Base-by-base conservation (phyloP, 1,284 basidiomycete species). In the Cystobasidium pallidum region DNA sequence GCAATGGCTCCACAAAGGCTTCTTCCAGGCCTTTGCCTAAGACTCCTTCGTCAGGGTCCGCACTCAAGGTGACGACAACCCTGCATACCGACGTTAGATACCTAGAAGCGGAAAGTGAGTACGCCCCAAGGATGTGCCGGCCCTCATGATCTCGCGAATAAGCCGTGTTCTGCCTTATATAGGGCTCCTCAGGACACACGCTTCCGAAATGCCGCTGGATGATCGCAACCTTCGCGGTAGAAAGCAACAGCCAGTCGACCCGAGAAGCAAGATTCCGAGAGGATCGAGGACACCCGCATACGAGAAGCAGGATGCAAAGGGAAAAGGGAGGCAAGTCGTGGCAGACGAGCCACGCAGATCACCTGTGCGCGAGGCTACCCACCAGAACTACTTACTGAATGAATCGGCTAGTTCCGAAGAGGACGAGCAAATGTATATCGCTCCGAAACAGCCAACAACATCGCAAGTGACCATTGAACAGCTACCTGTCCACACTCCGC, bases 401-500 rank as follows among this genome's bases (percentile, higher is more conserved):
- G 62, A 47, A 19, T 45, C 58, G 36, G 58, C 58, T 17, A 61
- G 39, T 28, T 61, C 58, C 36, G 41, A 41, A 45, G 36, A 41
- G 6, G 58, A 61, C 24, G 58, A 61, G 26, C 39, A 61, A n/a
- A 41, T 61, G 58, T 61, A 36, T 26, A 30, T 43, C 6, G 36
- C 36, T n/a, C 36, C 58, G 21, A 61, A 45, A 34, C 24, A 41
- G 58, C 19, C 17, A 26, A 61, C 39, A 43, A 34, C 24, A 19
- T 41, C 36, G 11, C 30, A 24, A 30, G 13, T 61, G 6, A 61
- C 30, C 7, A 24, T 28, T n/a, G 41, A 61, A n/a, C 21, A 43
- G 11, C n/a, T 41, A 41, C 58, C 58, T 13, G 58, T 61, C n/a
- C 58, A 61, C n/a, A 61, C 58, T 15, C 58, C 58, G 7, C 58